Percentiles rank a stretch among this genome's conserved stretches.
Evolutionary conservation across 129 eudicot species (phyloP).

Genomic region (Pittosporum tobira): DNA sequence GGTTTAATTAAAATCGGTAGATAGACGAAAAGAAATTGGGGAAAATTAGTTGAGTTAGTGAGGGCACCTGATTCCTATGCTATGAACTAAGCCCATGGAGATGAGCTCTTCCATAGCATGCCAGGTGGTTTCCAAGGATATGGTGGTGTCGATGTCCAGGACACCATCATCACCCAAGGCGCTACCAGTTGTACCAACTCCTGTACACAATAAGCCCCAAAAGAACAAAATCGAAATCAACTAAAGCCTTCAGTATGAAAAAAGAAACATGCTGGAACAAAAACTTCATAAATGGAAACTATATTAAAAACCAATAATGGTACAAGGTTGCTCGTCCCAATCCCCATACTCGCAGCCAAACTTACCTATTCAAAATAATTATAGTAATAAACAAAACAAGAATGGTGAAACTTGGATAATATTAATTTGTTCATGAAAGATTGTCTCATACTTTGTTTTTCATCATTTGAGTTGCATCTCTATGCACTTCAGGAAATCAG

Average conservation of each 20-base stretch:
- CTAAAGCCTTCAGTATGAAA: not conserved
- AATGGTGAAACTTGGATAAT: too few relatives aligned
- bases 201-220: constrained; percentile 23
- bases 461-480: too few relatives aligned
- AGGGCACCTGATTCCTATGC: constrained; percentile 73
- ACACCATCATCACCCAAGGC: constrained; percentile 82
- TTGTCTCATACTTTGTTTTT: too few relatives aligned
- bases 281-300: not conserved
- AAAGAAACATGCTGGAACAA: not conserved
- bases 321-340: too few relatives aligned
- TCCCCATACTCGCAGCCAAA: too few relatives aligned
- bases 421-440: too few relatives aligned
- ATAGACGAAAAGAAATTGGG: not conserved
- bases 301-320: not conserved
- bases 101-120: constrained; percentile 88
- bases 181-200: constrained; percentile 74
- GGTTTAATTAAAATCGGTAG: too few relatives aligned
- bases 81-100: constrained; percentile 70
- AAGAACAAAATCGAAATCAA: not conserved
- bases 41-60: not conserved
- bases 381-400: too few relatives aligned
- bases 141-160: constrained; percentile 66
- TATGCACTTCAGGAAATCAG: too few relatives aligned
- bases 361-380: too few relatives aligned
- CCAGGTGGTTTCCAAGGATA: constrained; percentile 86